Base-by-base conservation (phyloP, 805 yeast species). In the Candida quercuum region DNA sequence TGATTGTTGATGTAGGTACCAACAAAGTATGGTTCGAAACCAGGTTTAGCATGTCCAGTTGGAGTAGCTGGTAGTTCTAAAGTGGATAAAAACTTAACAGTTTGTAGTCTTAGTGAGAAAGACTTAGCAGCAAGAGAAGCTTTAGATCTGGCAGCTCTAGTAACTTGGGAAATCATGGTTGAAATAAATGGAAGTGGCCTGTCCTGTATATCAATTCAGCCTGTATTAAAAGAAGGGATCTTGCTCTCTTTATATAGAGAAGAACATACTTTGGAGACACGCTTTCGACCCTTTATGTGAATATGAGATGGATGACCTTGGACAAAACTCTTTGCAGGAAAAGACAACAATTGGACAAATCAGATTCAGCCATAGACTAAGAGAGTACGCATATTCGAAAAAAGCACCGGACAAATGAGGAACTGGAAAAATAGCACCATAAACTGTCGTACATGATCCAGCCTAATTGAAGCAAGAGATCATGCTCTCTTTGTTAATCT, bases 1-100 rank as follows among this genome's bases (percentile, higher is more conserved):
- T 71, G 40, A 50, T 72, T 72, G 51, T 72, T 59, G 48, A 64
- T 51, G 51, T 72, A 74, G 29, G 71, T 59, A 22, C 78, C 74
- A 10, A 78, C 72, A 37, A 64, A 46, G 54, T 74, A 74, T 19
- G 75, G 73, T 56, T 67, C 66, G 24, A 61, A 59, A 16, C 56
- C 56, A 21, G 52, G 46, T 10, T 48, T 44, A 10, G 65, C 55
- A 51, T 73, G 78, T 27, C 56, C 56, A 33, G 63, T 61, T 57
- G 76, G 76, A 57, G 42, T 42, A 34, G 57, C 48, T 36, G 59
- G 56, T 12, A 51, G 37, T 13, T 42, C 32, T 14, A 51, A 28
- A n/a, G 56, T 41, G 18, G 54, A 47, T 38, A 50, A 39, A 25
- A 41, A 16, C 17, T 17, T 28, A 17, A 22, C 20, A 17, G 31